Conservation (phyloP, 208 protist genomes). For the Acanthamoeba castellanii region DNA sequence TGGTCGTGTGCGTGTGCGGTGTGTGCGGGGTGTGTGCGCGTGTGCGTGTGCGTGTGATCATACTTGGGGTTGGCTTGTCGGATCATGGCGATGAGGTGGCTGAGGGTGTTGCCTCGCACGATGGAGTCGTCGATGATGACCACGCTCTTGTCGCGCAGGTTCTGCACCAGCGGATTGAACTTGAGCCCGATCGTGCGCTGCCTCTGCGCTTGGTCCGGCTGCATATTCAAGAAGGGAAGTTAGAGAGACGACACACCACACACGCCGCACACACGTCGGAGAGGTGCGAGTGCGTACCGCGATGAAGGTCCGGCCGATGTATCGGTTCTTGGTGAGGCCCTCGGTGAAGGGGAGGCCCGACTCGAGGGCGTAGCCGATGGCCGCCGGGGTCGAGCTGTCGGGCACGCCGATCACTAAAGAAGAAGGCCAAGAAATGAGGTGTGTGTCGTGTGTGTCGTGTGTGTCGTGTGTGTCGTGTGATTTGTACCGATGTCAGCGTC, state of each 20-base stretch:
- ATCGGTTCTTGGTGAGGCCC: constrained; percentile 83
- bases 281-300: neutral
- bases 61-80: constrained; percentile 53
- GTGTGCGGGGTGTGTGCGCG: neutral
- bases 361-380: constrained; percentile 80
- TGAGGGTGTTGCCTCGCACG: constrained; percentile 81
- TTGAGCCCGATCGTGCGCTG: constrained; percentile 79
- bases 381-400: constrained; percentile 78
- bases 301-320: constrained; percentile 84
- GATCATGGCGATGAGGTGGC: constrained; percentile 68
- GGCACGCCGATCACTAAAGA: constrained; percentile 74
- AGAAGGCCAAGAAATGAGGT: neutral
- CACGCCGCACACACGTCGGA: neutral
- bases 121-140: constrained; percentile 82
- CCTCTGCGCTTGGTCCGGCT: constrained; percentile 76
- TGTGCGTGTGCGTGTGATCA: neutral
- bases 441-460: no score
- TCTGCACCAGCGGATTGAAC: constrained; percentile 81
- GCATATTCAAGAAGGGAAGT: neutral
- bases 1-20: no score
- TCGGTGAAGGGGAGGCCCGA: constrained; percentile 77
- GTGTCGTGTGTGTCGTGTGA: neutral
- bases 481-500: constrained; percentile 55
- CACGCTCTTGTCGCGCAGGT: constrained; percentile 77
- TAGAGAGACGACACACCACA: neutral